Evolutionary conservation across 2,329 filamentous ascomycete species (phyloP), one percentile per base, ranked within the genome.

Genomic region (Arthrobotrys conoides): DNA sequence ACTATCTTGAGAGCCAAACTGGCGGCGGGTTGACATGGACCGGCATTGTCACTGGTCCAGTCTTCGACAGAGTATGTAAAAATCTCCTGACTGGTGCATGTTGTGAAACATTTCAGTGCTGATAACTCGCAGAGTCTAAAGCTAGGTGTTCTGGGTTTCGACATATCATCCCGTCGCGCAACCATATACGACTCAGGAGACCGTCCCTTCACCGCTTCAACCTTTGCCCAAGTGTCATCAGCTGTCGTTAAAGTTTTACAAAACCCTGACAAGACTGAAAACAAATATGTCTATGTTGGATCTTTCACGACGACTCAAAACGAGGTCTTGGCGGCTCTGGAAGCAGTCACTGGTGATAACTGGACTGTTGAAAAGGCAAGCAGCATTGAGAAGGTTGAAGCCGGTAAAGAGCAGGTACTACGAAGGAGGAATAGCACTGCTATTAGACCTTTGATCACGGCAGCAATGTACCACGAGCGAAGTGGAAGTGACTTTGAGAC

Each of bases 221-320:
- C 87, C 30, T 84, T 89, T 0, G 80, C 83, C 3, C 85, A 87
- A 18, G 86, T 91, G 51, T 89, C 86, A 3, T 84, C 85, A 55
- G 87, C 88, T 0, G 85, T 90, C 0, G 86, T 86, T 6, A 85
- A 86, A 5, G 84, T 89, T 24, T 83, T 91, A 16, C 84, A 84
- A 81, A 86, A 83, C 46, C 85, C 87, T 0, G 85, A 86, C 1
- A 83, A 86, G 72, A 90, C 89, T 0, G 86, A 85, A 41, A 91
- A 91, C 82, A 85, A 87, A 77, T 88, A 89, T 82, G 83, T 92
- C 33, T 86, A 86, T 64, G 84, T 91, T 16, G 87, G 88, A 1
- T 89, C 87, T 0, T 89, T 90, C 80, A 87, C 87, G 33, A 86
- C 87, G 0, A 87, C 87, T 0, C 89, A 91, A 83, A 88, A 88